Evolutionary conservation across 768 basidiomycete species (phyloP).

Genomic region (Suillus sp.): DNA sequence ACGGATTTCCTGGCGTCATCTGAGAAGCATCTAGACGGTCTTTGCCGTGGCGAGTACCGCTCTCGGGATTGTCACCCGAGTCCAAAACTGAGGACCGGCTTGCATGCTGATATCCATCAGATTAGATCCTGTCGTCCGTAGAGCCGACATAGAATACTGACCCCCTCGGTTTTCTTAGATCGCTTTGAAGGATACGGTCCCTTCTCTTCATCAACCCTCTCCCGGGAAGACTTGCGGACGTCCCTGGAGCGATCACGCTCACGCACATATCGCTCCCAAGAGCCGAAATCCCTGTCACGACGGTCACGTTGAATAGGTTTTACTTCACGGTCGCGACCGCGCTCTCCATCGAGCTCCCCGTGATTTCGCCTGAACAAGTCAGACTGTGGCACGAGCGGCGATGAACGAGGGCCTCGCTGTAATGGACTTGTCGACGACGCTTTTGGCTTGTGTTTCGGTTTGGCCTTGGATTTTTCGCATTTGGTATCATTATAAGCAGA

Average conservation of each 20-base stretch:
- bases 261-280: conserved; percentile 22
- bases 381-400: conserved; percentile 45
- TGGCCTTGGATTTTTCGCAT: conserved; percentile 26
- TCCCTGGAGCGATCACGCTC: conserved; percentile 22
- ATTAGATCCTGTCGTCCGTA: neutral
- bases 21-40: neutral
- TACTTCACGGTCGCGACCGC: conserved; percentile 27
- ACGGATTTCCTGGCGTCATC: neutral
- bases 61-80: conserved; percentile 1
- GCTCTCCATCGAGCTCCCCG: conserved; percentile 22
- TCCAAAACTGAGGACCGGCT: neutral
- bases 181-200: conserved; percentile 32
- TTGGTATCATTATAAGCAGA: conserved; percentile 5
- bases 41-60: neutral
- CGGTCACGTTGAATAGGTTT: conserved; percentile 23
- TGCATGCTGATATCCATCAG: conserved; percentile 17
- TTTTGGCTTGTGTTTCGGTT: conserved; percentile 25
- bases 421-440: conserved; percentile 23
- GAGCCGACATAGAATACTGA: conserved; percentile 20
- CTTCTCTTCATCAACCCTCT: conserved; percentile 28
- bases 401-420: conserved; percentile 29
- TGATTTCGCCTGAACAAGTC: conserved; percentile 42
- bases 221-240: conserved; percentile 23
- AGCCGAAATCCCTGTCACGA: conserved; percentile 28
- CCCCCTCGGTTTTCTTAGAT: conserved; percentile 28